phyloP scores from a whole-genome alignment of 345 rosid species.

The Kandelia obovata region DNA sequence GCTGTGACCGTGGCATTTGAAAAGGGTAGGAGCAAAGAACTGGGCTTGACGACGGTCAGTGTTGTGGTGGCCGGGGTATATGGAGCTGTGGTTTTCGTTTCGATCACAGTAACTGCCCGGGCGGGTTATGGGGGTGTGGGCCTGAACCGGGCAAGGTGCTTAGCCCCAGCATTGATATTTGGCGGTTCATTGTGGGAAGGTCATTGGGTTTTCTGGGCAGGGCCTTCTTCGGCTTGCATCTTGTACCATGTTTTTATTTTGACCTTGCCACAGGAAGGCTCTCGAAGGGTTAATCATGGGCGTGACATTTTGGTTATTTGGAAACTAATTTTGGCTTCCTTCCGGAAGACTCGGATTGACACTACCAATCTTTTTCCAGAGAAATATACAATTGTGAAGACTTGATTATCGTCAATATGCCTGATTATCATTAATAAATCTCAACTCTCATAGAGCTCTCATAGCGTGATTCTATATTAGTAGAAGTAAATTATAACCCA shows the following conservation, averaged over 20 bases:
- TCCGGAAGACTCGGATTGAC: too few species aligned
- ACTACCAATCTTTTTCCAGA: too few species aligned
- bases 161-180: conserved; percentile 42
- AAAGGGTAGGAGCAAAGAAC: conserved; percentile 30
- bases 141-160: conserved; percentile 47
- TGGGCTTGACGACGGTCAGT: conserved; percentile 32
- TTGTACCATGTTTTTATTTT: conserved; percentile 26
- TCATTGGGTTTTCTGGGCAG: conserved; percentile 52
- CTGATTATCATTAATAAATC: too few species aligned
- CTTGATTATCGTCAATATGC: too few species aligned
- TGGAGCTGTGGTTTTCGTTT: conserved; percentile 33
- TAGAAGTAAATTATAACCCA: too few species aligned
- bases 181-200: conserved; percentile 48
- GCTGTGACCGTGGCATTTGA: conserved; percentile 46
- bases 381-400: too few species aligned
- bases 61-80: conserved; percentile 29
- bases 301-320: neutral
- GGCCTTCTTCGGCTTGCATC: conserved; percentile 34
- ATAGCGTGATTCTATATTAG: too few species aligned
- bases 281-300: neutral
- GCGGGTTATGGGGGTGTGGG: conserved; percentile 40
- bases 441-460: too few species aligned
- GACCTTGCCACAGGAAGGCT: conserved; percentile 22
- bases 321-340: neutral
- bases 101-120: conserved; percentile 31